phyloP scores from a whole-genome alignment of 129 eudicot species.

The Flaveria linearis region DNA sequence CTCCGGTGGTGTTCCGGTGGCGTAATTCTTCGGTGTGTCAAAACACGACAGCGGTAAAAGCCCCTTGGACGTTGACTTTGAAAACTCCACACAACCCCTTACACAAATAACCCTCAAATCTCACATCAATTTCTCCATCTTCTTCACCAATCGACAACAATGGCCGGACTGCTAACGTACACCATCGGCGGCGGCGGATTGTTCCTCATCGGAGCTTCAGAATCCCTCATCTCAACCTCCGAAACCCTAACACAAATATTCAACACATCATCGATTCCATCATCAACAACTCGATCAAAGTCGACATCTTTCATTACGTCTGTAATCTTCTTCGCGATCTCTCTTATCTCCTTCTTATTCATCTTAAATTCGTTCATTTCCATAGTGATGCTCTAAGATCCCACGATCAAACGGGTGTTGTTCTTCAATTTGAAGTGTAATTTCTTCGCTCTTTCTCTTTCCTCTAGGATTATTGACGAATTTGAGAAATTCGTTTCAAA shows the following conservation, averaged over 20 bases:
- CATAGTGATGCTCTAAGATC: slow-evolving; percentile 47
- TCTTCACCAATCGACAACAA: slow-evolving; percentile 26
- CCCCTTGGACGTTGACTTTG: slow-evolving; percentile 23
- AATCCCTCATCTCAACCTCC: slow-evolving; percentile 54
- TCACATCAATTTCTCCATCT: not conserved
- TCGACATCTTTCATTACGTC: slow-evolving; percentile 36
- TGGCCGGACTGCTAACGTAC: slow-evolving; percentile 63
- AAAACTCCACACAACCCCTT: not conserved
- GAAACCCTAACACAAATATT: slow-evolving; percentile 36
- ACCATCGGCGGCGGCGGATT: slow-evolving; percentile 72
- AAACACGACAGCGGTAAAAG: slow-evolving; percentile 5
- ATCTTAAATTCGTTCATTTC: slow-evolving; percentile 60
- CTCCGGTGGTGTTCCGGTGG: too few species aligned
- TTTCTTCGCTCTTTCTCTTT: slow-evolving; percentile 57
- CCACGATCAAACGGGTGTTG: slow-evolving; percentile 58
- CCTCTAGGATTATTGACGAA: slow-evolving; percentile 56
- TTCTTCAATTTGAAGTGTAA: slow-evolving; percentile 67
- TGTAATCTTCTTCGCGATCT: slow-evolving; percentile 44
- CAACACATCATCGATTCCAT: slow-evolving; percentile 30
- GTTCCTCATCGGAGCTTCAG: slow-evolving; percentile 70
- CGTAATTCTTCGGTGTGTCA: not conserved
- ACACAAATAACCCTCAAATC: slow-evolving; percentile 17
- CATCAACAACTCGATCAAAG: slow-evolving; percentile 22
- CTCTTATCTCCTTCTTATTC: slow-evolving; percentile 52
- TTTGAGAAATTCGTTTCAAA: slow-evolving; percentile 26